phyloP scores from a whole-genome alignment of 495 filamentous ascomycete species.

The Hyaloscypha bicolor region DNA sequence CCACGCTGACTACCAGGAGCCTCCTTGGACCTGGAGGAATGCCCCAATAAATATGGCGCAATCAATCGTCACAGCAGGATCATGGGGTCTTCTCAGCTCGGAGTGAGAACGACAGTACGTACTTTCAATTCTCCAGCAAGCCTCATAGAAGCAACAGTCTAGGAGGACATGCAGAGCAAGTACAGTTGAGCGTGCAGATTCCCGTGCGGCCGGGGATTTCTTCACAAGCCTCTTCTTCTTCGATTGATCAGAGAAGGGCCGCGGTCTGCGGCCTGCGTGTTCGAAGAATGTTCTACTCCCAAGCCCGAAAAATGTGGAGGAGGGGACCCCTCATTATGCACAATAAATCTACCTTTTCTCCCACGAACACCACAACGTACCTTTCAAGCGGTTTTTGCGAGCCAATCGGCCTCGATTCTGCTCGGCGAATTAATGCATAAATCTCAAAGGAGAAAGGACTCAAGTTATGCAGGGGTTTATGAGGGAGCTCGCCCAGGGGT shows the following conservation, averaged over 20 bases:
- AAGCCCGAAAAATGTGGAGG: not conserved
- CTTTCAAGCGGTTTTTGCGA: not conserved
- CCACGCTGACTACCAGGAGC: not conserved
- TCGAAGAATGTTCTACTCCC: constrained; percentile 10
- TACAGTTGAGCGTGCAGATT: not conserved
- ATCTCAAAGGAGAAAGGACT: not conserved
- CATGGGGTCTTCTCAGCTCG: not conserved
- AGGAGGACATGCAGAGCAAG: not conserved
- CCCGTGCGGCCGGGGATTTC: not conserved
- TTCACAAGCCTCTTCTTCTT: not conserved
- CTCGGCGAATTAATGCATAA: not conserved
- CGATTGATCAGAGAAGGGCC: not conserved
- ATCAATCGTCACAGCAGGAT: not conserved
- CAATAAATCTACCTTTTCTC: not conserved
- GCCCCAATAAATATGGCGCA: not conserved
- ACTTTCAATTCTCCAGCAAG: not conserved
- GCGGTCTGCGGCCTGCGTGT: constrained; percentile 1
- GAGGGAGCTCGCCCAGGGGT: not conserved
- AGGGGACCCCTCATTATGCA: not conserved
- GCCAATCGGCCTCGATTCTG: not conserved
- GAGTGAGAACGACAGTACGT: not conserved
- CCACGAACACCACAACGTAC: not conserved
- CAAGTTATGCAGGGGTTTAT: not conserved
- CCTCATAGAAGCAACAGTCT: not conserved
- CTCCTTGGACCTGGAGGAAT: not conserved